Percentiles rank a stretch among this genome's conserved stretches.
These are phyloP conservation scores for Berberis thunbergii DNA, from an alignment of 164 flowering plant species.

Conservation along the genomic window DNA sequence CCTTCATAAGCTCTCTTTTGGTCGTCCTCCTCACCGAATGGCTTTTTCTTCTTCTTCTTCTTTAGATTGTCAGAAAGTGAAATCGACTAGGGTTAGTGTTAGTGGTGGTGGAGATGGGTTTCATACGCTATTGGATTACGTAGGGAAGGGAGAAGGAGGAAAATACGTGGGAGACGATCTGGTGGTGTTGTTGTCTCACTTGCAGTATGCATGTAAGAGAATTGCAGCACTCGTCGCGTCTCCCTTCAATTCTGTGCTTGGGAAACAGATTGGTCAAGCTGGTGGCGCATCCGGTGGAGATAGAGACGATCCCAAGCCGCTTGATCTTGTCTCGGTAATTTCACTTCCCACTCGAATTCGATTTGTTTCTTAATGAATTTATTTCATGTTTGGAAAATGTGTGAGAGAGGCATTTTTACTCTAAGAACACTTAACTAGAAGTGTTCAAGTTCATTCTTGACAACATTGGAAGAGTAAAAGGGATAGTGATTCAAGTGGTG, in stretches of 20 bases:
- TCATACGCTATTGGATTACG: conserved; percentile 53
- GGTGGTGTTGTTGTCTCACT: conserved; percentile 54
- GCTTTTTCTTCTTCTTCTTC: conserved; percentile 34
- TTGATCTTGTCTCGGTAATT: conserved; percentile 77
- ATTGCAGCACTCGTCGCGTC: conserved; percentile 88
- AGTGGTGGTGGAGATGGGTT: conserved; percentile 19
- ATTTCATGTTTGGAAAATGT: background rate
- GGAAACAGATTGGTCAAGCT: conserved; percentile 17
- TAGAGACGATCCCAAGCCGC: conserved; percentile 84
- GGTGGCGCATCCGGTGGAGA: conserved; percentile 17
- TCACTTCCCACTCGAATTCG: conserved; percentile 7
- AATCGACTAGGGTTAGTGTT: conserved; percentile 10
- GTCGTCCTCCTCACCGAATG: conserved; percentile 18
- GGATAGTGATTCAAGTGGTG: no score
- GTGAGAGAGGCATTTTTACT: background rate
- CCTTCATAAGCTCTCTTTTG: background rate
- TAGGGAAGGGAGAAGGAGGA: conserved; percentile 44
- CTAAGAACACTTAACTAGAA: no score
- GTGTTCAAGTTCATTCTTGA: no score
- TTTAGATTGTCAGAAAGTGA: conserved; percentile 5
- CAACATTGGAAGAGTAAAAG: no score
- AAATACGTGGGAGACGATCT: conserved; percentile 65
- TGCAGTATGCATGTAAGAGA: conserved; percentile 84
- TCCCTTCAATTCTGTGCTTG: conserved; percentile 56
- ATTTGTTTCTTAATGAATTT: conserved; percentile 14